Base-by-base conservation (phyloP, 306 rosid genomes). In the Sechiopsis laciniata region DNA sequence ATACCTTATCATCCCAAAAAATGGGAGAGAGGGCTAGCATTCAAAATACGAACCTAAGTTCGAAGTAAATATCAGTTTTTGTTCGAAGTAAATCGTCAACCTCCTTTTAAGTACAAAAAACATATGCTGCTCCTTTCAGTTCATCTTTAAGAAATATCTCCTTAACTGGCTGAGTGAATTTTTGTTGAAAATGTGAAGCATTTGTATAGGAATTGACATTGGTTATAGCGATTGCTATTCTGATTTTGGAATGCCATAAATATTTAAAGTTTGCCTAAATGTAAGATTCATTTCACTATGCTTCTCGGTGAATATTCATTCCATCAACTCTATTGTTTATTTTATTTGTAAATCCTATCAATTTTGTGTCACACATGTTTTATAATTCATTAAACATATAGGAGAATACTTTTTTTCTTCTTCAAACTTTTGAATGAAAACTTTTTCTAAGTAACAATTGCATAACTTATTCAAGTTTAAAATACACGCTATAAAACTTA, bases 1-100 rank as follows among this genome's bases (percentile, higher is more conserved):
- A 82, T 87, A 75, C 85, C 89, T 37, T 91, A 87, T 74, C 48
- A 10, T 26, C 97, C 92, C 71, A 74, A 76, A 85, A 87, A 75
- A 81, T 88, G 87, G 90, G 92, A 87, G 76, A 84, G 83, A 80
- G 76, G 73, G 29, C 89, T 91, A 72, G 54, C 81, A 67, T 80
- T 91, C 68, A 85, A 83, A 78, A 26, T 77, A 13, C 48, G 66
- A 65, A 54, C 8, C 2, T 16, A 12, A 46, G 4, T 17, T 67
- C 11, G 55, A 19, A 20, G 72, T 42, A 46, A n/a, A 66, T 66
- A 66, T 17, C 3, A 9, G 7, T 3, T 13, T n/a, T 63, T 63
- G 50, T 35, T 37, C 15, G n/a, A n/a, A n/a, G n/a, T n/a, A n/a
- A n/a, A n/a, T n/a, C n/a, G n/a, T n/a, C 26, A 64, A 40, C 48